Base-by-base conservation (phyloP, 169 alveolate genomes). In the Plasmodium falciparum region DNA sequence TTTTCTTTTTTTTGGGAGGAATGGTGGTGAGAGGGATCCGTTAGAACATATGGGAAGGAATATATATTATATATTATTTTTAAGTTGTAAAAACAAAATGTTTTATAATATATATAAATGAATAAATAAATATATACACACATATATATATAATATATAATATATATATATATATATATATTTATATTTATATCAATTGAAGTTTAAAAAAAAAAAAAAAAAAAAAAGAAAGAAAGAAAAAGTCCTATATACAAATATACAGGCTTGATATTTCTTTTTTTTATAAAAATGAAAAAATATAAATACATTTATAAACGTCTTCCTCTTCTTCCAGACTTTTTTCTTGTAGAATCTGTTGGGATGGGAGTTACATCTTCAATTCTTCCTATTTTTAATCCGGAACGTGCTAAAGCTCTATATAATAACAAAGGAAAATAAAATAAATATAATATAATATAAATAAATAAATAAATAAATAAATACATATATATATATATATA, bases 341-440 rank as follows among this genome's bases (percentile, higher is more conserved):
- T 97, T 93, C 99, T 98, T 70, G 99, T 98, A 83, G 98, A 95
- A 93, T 99, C 99, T 45, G 99, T 98, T 58, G 99, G 99, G 88
- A 98, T 98, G 73, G 99, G 99, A 47, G 99, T 99, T 75, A 98
- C 99, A 92, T 99, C 99, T 95, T 99, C 99, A 80, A 99, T 98
- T 95, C 99, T 98, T 69, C 99, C 99, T 86, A 99, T 99, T 93
- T 97, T 98, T 92, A 99, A 93, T 67, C 99, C 99, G 56, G 98
- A 95, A 93, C 99, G 99, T 62, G 99, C 99, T 69, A 99, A 97
- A 26, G 99, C 99, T 92, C 99, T 96, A 54, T 96, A 54, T 47
- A 58, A 54, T 54, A 3, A 12, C 7, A 49, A 59, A 29, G 17
- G 9, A 63, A 50, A 39, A 56, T 20, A 43, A 70, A 17, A 66